Percentiles rank a stretch among this genome's conserved stretches.
phyloP scores from a whole-genome alignment of 352 stramenopile species.

The Aphanomyces invadans region DNA sequence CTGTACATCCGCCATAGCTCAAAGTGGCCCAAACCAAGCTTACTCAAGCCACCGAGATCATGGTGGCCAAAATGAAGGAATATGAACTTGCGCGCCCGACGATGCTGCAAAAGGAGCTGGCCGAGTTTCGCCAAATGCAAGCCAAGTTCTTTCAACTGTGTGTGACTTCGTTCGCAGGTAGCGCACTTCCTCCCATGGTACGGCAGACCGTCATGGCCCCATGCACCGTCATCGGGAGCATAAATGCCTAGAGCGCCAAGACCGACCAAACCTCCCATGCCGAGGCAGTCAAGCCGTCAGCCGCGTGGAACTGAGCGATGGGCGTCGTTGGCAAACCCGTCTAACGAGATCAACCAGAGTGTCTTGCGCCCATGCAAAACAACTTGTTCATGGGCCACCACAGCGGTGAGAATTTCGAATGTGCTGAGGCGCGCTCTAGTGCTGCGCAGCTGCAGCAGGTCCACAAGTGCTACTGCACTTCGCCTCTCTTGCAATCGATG shows the following conservation, averaged over 20 bases:
- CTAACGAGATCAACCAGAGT: no score
- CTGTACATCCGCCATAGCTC: conserved; percentile 16
- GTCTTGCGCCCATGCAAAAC: no score
- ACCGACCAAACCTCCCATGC: conserved; percentile 17
- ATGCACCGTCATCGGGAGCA: background rate
- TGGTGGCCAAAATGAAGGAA: conserved; percentile 29
- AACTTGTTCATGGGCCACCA: no score
- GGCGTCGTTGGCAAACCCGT: no score
- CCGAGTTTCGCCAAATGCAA: conserved; percentile 31
- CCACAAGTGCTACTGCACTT: no score
- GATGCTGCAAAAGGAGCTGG: conserved; percentile 29
- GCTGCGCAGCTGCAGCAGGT: no score
- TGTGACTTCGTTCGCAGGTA: conserved; percentile 21
- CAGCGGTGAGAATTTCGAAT: no score
- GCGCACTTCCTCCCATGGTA: background rate
- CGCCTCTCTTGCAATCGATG: no score
- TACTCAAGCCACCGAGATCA: conserved; percentile 16
- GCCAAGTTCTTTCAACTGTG: conserved; percentile 29
- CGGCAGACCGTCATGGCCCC: background rate
- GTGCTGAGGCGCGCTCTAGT: no score
- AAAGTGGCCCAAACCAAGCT: conserved; percentile 26
- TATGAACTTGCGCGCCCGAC: conserved; percentile 28
- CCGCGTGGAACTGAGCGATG: background rate
- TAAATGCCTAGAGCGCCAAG: conserved; percentile 2
- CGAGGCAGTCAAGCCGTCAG: background rate